Evolutionary conservation across 345 rosid species (phyloP).

Genomic region (Balakata baccata): DNA sequence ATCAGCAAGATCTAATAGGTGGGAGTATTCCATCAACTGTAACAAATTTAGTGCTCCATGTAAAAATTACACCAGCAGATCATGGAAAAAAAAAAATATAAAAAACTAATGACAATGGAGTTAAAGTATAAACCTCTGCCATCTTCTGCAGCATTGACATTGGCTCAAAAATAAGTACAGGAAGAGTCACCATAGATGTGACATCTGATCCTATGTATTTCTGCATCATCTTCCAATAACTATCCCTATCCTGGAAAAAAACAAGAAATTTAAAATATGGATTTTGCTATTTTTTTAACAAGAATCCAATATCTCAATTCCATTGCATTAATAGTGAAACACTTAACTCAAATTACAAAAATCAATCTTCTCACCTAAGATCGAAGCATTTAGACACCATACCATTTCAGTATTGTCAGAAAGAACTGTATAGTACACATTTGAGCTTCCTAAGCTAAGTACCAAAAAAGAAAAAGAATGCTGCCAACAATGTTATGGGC

Average conservation of each 20-base stretch:
- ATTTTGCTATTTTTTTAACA: background rate
- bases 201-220: constrained; percentile 81
- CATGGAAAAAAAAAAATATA: background rate
- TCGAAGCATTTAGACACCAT: background rate
- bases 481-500: background rate
- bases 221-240: constrained; percentile 97
- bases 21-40: constrained; percentile 87
- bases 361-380: background rate
- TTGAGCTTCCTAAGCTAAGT: background rate
- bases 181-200: constrained; percentile 95
- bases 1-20: constrained; percentile 79
- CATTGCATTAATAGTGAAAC: background rate
- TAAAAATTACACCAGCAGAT: background rate
- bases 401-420: background rate
- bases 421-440: background rate
- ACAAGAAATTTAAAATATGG: constrained; percentile 4
- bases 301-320: background rate
- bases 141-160: constrained; percentile 94
- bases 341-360: background rate
- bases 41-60: constrained; percentile 9
- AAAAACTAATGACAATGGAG: background rate
- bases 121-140: constrained; percentile 65
- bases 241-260: constrained; percentile 61
- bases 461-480: background rate
- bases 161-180: constrained; percentile 85